Base-by-base conservation (phyloP, 2,329 filamentous ascomycete genomes). In the Penicillium concentricum region DNA sequence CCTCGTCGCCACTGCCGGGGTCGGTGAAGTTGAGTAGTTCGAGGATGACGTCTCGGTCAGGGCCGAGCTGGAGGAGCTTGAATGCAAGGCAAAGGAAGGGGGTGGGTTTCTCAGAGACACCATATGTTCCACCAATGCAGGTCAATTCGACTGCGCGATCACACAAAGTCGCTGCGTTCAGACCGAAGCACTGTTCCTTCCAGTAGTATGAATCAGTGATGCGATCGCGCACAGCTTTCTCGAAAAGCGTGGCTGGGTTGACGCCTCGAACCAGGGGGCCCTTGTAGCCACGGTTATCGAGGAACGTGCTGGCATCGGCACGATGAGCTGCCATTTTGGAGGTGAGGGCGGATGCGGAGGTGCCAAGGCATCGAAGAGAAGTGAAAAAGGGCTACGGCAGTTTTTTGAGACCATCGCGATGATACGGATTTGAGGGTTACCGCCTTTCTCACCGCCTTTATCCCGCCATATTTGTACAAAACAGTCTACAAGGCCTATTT, bases 121-220 rank as follows among this genome's bases (percentile, higher is more conserved):
- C 92, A 69, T 91, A 91, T 5, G 92, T 96, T 64, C 94, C 94
- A 61, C 92, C 94, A 55, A 99, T 84, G 74, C 89, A 94, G 47
- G 79, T 83, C 45, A 99, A 84, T 66, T 93, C 89, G 26, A 91
- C 89, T 0, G 95, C 92, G 62, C 94, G 90, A 77, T 97, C 91
- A 67, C 96, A 88, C 6, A 99, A 74, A 0, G 85, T 88, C 1
- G 86, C 86, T 4, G 84, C 84, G 78, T 97, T 99, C 63, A 99
- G 82, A 41, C 90, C 94, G 76, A 97, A 99, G 74, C 94, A 97
- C 78, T 97, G 92, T 77, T 97, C 94, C 76, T 97, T 97, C 89
- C 92, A 99, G 80, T 96, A 99, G 78, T 96, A 95, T 51, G 87
- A 91, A 71, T 96, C 92, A 65, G 92, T 87, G 75, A 99, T 97